Conservation (phyloP, 306 rosid species). For the Castanea mollissima region DNA sequence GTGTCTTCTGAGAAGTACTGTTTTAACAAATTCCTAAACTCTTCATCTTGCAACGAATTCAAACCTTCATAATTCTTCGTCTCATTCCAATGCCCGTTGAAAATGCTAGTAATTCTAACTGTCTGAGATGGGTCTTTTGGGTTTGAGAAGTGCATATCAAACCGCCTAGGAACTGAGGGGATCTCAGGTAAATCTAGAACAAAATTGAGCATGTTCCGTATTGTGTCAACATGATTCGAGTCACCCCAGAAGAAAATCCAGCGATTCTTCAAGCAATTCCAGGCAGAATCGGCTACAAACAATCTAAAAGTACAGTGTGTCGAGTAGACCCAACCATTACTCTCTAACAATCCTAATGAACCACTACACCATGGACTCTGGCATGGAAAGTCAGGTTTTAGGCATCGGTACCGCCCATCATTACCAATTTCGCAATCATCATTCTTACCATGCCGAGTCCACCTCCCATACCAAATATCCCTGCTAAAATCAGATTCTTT, state of each 20-base stretch:
- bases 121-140: slow-evolving; percentile 65
- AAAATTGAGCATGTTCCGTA: slow-evolving; percentile 75
- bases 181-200: slow-evolving; percentile 67
- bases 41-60: slow-evolving; percentile 73
- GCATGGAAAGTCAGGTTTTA: slow-evolving; percentile 61
- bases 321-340: slow-evolving; percentile 99
- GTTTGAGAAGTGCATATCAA: slow-evolving; percentile 72
- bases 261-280: slow-evolving; percentile 69
- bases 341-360: slow-evolving; percentile 72
- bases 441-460: slow-evolving; percentile 86
- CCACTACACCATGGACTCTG: slow-evolving; percentile 82
- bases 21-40: slow-evolving; percentile 55
- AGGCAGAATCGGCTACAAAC: slow-evolving; percentile 65
- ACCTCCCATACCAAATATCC: slow-evolving; percentile 81
- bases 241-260: slow-evolving; percentile 99
- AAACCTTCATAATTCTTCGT: slow-evolving; percentile 75
- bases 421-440: slow-evolving; percentile 56
- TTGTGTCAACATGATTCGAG: slow-evolving; percentile 89
- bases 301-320: slow-evolving; percentile 73
- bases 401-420: slow-evolving; percentile 77
- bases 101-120: slow-evolving; percentile 85
- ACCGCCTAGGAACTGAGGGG: slow-evolving; percentile 68
- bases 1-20: slow-evolving; percentile 65
- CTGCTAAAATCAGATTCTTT: slow-evolving; percentile 57
- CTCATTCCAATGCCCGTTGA: slow-evolving; percentile 95